Base-by-base conservation (phyloP, 208 protist genomes). In the Acanthamoeba lenticulata region DNA sequence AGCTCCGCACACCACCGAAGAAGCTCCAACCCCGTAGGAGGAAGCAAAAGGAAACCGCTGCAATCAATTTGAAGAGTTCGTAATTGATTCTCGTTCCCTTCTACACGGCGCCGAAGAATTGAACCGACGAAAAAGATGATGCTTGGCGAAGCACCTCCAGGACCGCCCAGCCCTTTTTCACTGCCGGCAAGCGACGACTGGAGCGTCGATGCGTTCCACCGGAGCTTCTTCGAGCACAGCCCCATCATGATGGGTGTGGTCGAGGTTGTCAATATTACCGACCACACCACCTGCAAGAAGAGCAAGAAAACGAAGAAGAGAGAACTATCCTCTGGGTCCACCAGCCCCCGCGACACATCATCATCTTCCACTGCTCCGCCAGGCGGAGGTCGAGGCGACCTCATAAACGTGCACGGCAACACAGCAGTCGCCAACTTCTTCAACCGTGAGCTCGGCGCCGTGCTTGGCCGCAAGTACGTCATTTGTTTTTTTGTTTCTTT, bases 211-310 rank as follows among this genome's bases (percentile, higher is more conserved):
- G 27, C 74, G 2, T 85, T 85, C 74, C 55, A 57, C 36, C 38
- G 74, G 7, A 85, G 74, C 74, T 85, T 85, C 44, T 85, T 57
- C 44, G 74, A 85, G 27, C 36, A 85, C 44, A 85, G 74, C 74
- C 74, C 74, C 42, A 29, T 85, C 19, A 85, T 85, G 74, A 85
- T 85, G 74, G 74, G 74, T 0, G 74, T 85, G 9, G 74, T 85
- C 21, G 74, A 85, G 74, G 74, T 85, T 2, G n/a, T 85, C 0
- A 32, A 67, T 17, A 24, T 11, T 15, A 74, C 65, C 2, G 27
- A 3, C 65, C 15, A 17, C 65, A 19, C 36, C 65, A 47, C 19
- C 65, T n/a, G 3, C 29, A 21, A n/a, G 15, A 77, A 77, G 67
- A 77, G 9, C 67, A 77, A 77, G 24, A 42, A 77, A 40, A n/a